Evolutionary conservation across 768 basidiomycete genomes (phyloP).

Genomic region (Phanerodontia chrysosporium): DNA sequence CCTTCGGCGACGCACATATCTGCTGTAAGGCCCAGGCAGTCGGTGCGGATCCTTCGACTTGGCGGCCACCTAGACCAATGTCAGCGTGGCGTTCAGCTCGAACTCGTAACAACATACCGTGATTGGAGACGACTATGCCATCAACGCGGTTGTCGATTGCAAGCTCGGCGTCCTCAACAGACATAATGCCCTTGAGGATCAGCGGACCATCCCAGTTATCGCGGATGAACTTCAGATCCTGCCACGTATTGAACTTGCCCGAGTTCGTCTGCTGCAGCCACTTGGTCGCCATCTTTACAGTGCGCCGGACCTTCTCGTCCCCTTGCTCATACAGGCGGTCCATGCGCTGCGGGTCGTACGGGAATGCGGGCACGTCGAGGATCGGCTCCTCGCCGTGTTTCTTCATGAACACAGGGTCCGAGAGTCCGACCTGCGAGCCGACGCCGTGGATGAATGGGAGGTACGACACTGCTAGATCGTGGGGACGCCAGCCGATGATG

Average conservation of each 20-base stretch:
- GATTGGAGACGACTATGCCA: constrained; percentile 79
- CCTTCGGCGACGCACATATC: constrained; percentile 59
- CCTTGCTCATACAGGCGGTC: constrained; percentile 40
- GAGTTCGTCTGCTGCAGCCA: constrained; percentile 65
- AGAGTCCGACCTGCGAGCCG: constrained; percentile 61
- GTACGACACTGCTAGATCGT: constrained; percentile 62
- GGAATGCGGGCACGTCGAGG: constrained; percentile 44
- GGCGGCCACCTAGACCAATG: constrained; percentile 53
- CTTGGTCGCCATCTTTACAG: constrained; percentile 46
- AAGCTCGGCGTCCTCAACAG: constrained; percentile 63
- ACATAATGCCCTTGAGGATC: constrained; percentile 75
- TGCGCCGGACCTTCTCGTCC: constrained; percentile 40
- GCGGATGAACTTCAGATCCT: constrained; percentile 62
- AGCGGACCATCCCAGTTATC: constrained; percentile 77
- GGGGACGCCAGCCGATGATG: constrained; percentile 70
- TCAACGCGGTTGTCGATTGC: constrained; percentile 61
- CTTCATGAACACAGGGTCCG: constrained; percentile 79
- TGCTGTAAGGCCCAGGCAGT: constrained; percentile 67
- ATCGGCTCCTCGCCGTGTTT: constrained; percentile 44
- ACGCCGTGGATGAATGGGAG: constrained; percentile 65
- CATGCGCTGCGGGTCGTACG: constrained; percentile 50
- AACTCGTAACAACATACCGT: constrained; percentile 49
- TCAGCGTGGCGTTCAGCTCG: neutral
- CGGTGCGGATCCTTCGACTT: constrained; percentile 75
- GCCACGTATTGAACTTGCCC: constrained; percentile 63